Conservation (phyloP, 108 stramenopile genomes). For the Aureococcus anophagefferens region DNA sequence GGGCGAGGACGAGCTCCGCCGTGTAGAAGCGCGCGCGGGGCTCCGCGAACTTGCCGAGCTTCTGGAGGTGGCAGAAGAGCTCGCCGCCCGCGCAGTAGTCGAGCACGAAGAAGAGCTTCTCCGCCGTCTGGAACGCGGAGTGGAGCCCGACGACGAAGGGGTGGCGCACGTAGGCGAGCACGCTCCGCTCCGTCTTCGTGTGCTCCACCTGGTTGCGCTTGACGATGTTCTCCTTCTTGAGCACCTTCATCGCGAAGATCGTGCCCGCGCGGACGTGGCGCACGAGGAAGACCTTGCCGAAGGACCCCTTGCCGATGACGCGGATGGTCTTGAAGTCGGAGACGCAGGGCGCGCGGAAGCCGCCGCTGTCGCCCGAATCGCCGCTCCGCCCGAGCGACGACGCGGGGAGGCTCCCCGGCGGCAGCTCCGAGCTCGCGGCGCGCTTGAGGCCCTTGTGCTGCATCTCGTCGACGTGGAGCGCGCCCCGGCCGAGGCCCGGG, state of each 20-base stretch:
- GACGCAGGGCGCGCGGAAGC: not conserved
- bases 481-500: no score
- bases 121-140: constrained; percentile 94
- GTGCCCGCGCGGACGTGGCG: constrained; percentile 58
- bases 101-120: constrained; percentile 92
- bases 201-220: constrained; percentile 96
- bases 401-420: no score
- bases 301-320: constrained; percentile 86
- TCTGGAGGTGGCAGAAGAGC: constrained; percentile 91
- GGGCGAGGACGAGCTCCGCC: constrained; percentile 87
- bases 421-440: no score
- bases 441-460: no score
- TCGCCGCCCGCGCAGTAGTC: constrained; percentile 97
- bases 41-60: constrained; percentile 84
- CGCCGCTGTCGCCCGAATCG: no score
- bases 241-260: constrained; percentile 86
- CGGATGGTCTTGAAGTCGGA: constrained; percentile 60
- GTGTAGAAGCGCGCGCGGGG: constrained; percentile 85
- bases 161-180: constrained; percentile 89
- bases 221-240: constrained; percentile 90
- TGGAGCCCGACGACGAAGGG: constrained; percentile 97
- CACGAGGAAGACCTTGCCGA: constrained; percentile 82
- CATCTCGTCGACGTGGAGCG: no score
- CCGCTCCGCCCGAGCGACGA: no score
- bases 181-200: constrained; percentile 89